phyloP scores from a whole-genome alignment of 257 asterid genomes.

The Nemophila menziesii region DNA sequence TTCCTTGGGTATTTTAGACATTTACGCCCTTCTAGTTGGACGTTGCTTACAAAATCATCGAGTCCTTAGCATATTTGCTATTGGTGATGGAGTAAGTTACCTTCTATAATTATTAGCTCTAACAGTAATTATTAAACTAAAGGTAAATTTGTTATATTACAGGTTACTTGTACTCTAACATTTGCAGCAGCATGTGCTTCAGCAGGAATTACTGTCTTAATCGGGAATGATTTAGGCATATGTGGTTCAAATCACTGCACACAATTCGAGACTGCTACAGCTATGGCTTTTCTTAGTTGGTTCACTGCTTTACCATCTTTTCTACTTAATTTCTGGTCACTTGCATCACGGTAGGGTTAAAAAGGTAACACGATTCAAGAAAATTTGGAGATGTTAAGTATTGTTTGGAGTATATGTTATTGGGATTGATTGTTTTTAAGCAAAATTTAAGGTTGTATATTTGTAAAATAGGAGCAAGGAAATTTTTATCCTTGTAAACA shows the following conservation, averaged over 20 bases:
- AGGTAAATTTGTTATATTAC: slow-evolving; percentile 19
- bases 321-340: slow-evolving; percentile 75
- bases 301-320: slow-evolving; percentile 78
- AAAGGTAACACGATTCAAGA: background rate
- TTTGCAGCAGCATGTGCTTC: slow-evolving; percentile 97
- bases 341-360: slow-evolving; percentile 61
- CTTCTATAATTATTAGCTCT: background rate
- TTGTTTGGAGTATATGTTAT: slow-evolving; percentile 4
- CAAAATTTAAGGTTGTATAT: slow-evolving; percentile 5
- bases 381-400: background rate
- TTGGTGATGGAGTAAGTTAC: slow-evolving; percentile 95
- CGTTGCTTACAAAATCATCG: slow-evolving; percentile 70
- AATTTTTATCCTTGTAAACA: background rate
- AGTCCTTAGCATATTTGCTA: slow-evolving; percentile 64
- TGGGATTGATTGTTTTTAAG: slow-evolving; percentile 5
- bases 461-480: background rate
- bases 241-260: slow-evolving; percentile 74
- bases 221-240: slow-evolving; percentile 67
- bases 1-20: slow-evolving; percentile 57
- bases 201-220: slow-evolving; percentile 93
- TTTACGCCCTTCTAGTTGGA: slow-evolving; percentile 86
- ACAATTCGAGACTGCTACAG: slow-evolving; percentile 83
- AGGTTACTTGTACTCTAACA: slow-evolving; percentile 80
- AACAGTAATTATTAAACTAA: slow-evolving; percentile 6
- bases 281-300: slow-evolving; percentile 97